Base-by-base conservation (phyloP, 1,139 yeast genomes). In the Saccharomycopsis crataegensis region DNA sequence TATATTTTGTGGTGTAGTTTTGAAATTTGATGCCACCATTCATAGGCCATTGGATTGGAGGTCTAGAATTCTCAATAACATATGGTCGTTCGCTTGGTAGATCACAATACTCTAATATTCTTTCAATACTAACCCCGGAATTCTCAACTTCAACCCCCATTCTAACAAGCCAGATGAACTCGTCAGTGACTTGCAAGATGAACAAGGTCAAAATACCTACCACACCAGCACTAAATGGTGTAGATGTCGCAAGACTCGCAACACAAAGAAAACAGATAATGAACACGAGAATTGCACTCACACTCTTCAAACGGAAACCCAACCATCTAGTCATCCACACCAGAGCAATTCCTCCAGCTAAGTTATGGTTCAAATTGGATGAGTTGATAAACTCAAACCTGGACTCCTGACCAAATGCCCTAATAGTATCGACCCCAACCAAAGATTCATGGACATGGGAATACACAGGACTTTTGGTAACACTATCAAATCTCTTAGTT, bases 51-150 rank as follows among this genome's bases (percentile, higher is more conserved):
- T 63, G 61, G 1, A 71, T 70, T 2, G 89, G 87, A n/a, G 74
- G 69, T 1, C 72, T 71, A 32, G 74, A 82, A 2, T 74, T 70
- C 65, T 48, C 73, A 50, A 75, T 76, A 38, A 67, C 69, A 63
- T 76, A 76, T 1, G 80, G 71, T 1, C 82, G 82, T 62, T 83
- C 90, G 59, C 77, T 79, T 1, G 84, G 85, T 34, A 83, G 63
- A 1, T 83, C 59, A 0, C 88, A 89, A 65, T 86, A 86, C 58
- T 82, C 80, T 58, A 78, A 73, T 48, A 88, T 68, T 64, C 96
- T 76, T 67, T 88, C 96, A 9, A 80, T 91, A 1, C 93, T 80
- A 64, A 83, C 86, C 86, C 87, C 77, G 61, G 82, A 82, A 65
- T 84, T 86, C 64, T 87, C 95, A 33, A 84, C 78, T 61, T 80